phyloP scores from a whole-genome alignment of 345 rosid genomes.

The Citrus inodora region DNA sequence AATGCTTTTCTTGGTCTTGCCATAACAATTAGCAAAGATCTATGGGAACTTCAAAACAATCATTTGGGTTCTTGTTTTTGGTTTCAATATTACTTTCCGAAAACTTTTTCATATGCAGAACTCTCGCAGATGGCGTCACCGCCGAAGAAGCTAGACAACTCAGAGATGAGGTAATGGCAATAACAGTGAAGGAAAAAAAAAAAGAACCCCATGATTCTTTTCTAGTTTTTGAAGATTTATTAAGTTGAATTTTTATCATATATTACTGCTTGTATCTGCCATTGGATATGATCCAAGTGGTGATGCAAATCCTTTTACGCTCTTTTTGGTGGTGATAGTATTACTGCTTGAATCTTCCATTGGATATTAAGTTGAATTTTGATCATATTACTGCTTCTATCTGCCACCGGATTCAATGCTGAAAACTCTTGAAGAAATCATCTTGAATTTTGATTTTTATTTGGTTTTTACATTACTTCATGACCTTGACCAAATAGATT shows the following conservation, averaged over 20 bases:
- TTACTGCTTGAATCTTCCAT: no score
- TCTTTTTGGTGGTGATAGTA: no score
- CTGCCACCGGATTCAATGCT: background rate
- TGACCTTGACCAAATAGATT: background rate
- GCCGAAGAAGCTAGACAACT: conserved; percentile 72
- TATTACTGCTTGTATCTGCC: background rate
- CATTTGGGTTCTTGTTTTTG: conserved; percentile 23
- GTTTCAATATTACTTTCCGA: conserved; percentile 17
- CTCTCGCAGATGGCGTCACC: conserved; percentile 65
- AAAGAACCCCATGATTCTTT: background rate
- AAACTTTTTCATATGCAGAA: conserved; percentile 21
- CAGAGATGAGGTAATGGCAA: conserved; percentile 70
- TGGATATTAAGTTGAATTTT: no score
- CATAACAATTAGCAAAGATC: background rate
- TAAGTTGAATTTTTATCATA: background rate
- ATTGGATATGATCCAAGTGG: background rate
- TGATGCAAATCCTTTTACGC: no score
- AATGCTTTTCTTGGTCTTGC: background rate
- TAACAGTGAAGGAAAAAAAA: background rate
- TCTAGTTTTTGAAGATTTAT: background rate
- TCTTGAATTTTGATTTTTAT: background rate
- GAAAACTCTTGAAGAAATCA: background rate
- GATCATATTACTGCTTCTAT: background rate
- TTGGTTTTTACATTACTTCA: background rate
- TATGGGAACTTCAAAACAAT: conserved; percentile 3